These are phyloP conservation scores for Cinnamomum chago DNA, from an alignment of 164 flowering plant species.

Conservation along the genomic window DNA sequence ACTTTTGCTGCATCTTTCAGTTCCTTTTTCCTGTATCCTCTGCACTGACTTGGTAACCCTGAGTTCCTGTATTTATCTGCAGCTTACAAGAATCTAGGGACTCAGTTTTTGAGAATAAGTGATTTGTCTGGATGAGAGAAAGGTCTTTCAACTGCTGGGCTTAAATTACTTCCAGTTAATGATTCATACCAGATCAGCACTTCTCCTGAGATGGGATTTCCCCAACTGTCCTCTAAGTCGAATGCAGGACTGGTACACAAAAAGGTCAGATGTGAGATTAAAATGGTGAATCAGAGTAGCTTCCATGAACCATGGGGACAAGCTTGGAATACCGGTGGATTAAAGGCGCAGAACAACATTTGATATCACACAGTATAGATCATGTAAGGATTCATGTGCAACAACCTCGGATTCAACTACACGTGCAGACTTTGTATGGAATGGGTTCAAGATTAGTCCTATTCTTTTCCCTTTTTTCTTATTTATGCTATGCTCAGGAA, in stretches of 20 bases:
- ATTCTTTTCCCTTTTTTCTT: no score
- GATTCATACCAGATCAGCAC: not conserved
- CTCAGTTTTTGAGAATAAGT: not conserved
- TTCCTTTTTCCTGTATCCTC: conserved; percentile 6
- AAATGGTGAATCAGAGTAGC: not conserved
- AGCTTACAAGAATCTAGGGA: not conserved
- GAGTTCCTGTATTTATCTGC: not conserved
- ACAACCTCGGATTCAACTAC: not conserved
- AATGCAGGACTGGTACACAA: not conserved
- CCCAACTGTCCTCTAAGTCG: not conserved
- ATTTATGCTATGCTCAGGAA: not conserved
- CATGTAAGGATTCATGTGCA: not conserved
- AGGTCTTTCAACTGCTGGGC: no score
- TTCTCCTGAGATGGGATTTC: not conserved
- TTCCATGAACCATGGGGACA: not conserved
- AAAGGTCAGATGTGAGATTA: not conserved
- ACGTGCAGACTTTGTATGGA: not conserved
- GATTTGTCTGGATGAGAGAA: not conserved
- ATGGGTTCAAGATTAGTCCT: not conserved
- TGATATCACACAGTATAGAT: not conserved
- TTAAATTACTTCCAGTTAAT: no score
- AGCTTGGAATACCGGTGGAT: not conserved
- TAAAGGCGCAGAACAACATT: not conserved
- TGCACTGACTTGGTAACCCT: not conserved
- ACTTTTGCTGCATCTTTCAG: conserved; percentile 1